Base-by-base conservation (phyloP, 2,329 filamentous ascomycete genomes). In the Botrytis byssoidea region DNA sequence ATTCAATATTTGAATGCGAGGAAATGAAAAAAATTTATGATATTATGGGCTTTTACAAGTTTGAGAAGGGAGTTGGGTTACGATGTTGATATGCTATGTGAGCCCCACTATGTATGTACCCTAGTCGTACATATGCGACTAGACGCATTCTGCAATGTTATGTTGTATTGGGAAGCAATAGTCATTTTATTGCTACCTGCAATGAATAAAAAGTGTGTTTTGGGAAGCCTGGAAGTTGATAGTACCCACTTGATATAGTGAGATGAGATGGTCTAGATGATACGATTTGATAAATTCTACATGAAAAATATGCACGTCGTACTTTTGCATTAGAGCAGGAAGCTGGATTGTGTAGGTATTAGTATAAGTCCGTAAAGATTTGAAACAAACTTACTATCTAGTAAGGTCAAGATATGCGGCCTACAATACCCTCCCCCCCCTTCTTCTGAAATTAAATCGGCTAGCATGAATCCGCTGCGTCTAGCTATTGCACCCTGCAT, bases 241-340 rank as follows among this genome's bases (percentile, higher is more conserved):
- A 63, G 14, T 63, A n/a, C 35, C 60, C 60, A 63, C 60, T n/a
- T 40, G 51, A 57, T 29, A 57, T 57, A 9, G 12, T 40, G 14
- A 63, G 37, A 40, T n/a, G 35, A n/a, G 35, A 63, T 63, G 16
- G 60, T 63, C 60, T 40, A 63, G 60, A 63, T 63, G 35, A 42
- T 42, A 63, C 35, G 35, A 63, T 63, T 25, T 25, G 60, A n/a
- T 40, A 16, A 18, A 63, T 63, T 40, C 25, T n/a, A 63, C 37
- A 63, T 63, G 60, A 63, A 40, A n/a, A 25, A 42, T 40, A 63
- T 63, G 37, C 35, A 63, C 37, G 59, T 40, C 35, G 60, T 63
- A 40, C 35, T 42, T 63, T 29, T 63, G 60, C 37, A 63, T 63
- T 63, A 40, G 35, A 42, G 60, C 22, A 42, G 4, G 22, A 35